Conservation (phyloP, 345 rosid genomes). For the Eucalyptus microcorys region DNA sequence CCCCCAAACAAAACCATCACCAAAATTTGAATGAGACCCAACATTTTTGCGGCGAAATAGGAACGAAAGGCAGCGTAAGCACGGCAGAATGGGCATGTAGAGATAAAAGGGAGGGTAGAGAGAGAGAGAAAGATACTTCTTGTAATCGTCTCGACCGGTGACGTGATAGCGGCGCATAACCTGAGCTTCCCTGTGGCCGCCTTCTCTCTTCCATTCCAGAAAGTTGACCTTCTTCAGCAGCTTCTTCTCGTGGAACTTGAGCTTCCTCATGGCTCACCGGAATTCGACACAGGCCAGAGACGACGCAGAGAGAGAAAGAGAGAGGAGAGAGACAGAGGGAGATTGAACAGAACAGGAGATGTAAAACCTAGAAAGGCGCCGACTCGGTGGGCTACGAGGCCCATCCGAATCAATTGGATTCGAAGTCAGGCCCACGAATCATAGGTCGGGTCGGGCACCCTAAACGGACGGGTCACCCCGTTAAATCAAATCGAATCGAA, state of each 20-base stretch:
- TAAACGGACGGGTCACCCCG: not conserved
- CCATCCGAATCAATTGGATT: not conserved
- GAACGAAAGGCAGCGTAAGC: not conserved
- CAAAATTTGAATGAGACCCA: not conserved
- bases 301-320: not conserved
- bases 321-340: not conserved
- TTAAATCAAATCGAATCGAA: not conserved
- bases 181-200: constrained; percentile 54
- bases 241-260: constrained; percentile 63
- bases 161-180: constrained; percentile 63
- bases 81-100: not conserved
- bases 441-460: not conserved
- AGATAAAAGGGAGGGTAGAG: not conserved
- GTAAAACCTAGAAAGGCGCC: not conserved
- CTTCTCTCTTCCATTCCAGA: constrained; percentile 82
- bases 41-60: not conserved
- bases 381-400: not conserved
- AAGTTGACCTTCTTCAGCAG: constrained; percentile 58
- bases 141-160: constrained; percentile 81
- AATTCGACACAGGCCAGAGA: not conserved
- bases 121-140: constrained; percentile 30
- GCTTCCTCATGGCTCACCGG: constrained; percentile 41
- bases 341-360: not conserved
- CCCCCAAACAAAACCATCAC: not conserved
- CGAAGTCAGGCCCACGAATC: not conserved